Evolutionary conservation across 257 asterid species (phyloP).

Genomic region (Agastache rugosa): DNA sequence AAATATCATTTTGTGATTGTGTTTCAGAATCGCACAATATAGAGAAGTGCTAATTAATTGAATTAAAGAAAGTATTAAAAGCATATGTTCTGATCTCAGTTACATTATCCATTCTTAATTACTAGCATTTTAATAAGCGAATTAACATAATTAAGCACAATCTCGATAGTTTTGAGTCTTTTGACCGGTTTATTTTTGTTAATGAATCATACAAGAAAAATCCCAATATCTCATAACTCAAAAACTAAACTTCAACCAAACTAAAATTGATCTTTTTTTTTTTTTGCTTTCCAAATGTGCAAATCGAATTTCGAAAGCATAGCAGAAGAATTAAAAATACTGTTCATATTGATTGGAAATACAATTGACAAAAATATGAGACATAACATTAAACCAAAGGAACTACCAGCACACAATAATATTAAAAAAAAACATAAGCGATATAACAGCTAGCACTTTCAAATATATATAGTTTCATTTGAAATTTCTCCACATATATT

Average conservation of each 20-base stretch:
- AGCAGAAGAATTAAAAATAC: neutral
- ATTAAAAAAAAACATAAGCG: neutral
- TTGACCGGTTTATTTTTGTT: too few relatives aligned
- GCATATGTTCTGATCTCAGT: neutral
- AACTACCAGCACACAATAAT: neutral
- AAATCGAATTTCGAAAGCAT: neutral
- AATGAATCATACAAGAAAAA: too few relatives aligned
- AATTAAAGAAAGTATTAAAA: too few relatives aligned
- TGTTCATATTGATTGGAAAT: neutral
- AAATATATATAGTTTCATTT: neutral
- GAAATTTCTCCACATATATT: constrained; percentile 5
- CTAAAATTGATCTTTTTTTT: too few relatives aligned
- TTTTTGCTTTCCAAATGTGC: too few relatives aligned
- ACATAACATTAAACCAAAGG: neutral
- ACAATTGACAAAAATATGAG: neutral
- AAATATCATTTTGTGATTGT: too few relatives aligned
- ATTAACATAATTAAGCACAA: too few relatives aligned
- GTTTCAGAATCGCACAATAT: too few relatives aligned
- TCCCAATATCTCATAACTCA: too few relatives aligned
- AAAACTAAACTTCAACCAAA: too few relatives aligned
- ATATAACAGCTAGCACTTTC: neutral
- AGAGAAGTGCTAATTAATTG: too few relatives aligned
- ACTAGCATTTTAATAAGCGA: neutral
- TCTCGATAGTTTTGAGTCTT: too few relatives aligned
- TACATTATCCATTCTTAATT: neutral